Base-by-base conservation (phyloP, 768 basidiomycete species). In the Nidularia sp. region DNA sequence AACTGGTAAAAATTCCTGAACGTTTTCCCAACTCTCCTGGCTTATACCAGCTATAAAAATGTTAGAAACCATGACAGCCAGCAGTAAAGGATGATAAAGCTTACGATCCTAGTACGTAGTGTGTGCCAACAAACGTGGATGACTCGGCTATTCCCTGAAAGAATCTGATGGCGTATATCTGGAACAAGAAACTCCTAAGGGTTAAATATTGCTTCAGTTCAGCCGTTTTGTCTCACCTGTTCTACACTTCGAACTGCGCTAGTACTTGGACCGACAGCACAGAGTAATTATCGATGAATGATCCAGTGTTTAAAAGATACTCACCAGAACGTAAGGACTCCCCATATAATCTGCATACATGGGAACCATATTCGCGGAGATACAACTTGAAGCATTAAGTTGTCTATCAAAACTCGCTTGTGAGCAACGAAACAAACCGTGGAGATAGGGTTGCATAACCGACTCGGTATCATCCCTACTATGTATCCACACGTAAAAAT, bases 401-500 rank as follows among this genome's bases (percentile, higher is more conserved):
- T 88, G 59, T 87, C 84, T 79, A 59, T 51, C 44, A 8, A 10
- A 7, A 50, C 9, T 10, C 35, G 35, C 49, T 42, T 48, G 33
- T 15, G 34, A 50, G 18, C 43, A 49, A 12, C 47, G 31, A 34
- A 13, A 13, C 13, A 53, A 10, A 29, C 47, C 32, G 22, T 13
- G 25, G 22, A 7, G 44, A 34, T 29, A 5, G 41, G 31, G 45
- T 8, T 25, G 44, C 8, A 25, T 6, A 7, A 36, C 64, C 54
- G 58, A 85, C 84, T 85, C 42, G 83, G 84, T 63, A 86, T 81
- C 82, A 86, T 85, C 53, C 86, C 86, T 39, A 88, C 66, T 52
- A 87, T 84, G 61, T 90, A 89, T 2, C 86, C 86, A 57, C 85
- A 88, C 4, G 85, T 86, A 57, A 87, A 88, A 45, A 84, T 75